These are phyloP conservation scores for Leccinum pallidistipes DNA, from an alignment of 1,284 basidiomycete genomes.

Conservation along the genomic window DNA sequence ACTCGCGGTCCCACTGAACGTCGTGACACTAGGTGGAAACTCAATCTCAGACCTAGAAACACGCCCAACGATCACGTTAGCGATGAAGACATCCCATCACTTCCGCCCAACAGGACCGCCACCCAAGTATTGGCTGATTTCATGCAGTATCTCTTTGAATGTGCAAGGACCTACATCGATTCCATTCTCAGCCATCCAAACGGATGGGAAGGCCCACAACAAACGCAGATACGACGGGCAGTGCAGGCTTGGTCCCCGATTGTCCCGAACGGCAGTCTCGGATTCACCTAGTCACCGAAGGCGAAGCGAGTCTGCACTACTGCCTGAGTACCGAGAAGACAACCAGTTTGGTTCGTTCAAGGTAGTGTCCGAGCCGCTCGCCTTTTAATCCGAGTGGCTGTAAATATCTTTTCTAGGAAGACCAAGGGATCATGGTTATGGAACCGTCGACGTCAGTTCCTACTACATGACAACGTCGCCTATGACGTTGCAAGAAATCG, in stretches of 20 bases:
- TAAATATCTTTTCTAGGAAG: slow-evolving; percentile 17
- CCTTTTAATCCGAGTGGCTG: background rate
- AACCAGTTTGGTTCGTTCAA: slow-evolving; percentile 35
- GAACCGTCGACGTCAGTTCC: slow-evolving; percentile 44
- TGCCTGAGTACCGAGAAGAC: slow-evolving; percentile 43
- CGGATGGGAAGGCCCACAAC: slow-evolving; percentile 44
- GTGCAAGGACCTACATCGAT: slow-evolving; percentile 40
- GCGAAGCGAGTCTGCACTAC: slow-evolving; percentile 51
- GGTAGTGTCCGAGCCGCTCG: slow-evolving; percentile 22
- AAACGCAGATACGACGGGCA: slow-evolving; percentile 38
- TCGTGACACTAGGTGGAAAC: slow-evolving; percentile 34
- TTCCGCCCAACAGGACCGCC: slow-evolving; percentile 43
- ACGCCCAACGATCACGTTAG: slow-evolving; percentile 14
- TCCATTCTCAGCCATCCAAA: slow-evolving; percentile 43
- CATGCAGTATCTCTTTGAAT: slow-evolving; percentile 40
- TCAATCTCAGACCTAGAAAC: slow-evolving; percentile 35
- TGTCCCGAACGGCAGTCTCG: slow-evolving; percentile 37
- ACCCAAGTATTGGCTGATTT: slow-evolving; percentile 50
- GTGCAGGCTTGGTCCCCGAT: slow-evolving; percentile 39
- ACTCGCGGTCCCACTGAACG: background rate
- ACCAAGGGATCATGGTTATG: slow-evolving; percentile 45
- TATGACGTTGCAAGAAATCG: slow-evolving; percentile 32
- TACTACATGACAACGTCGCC: slow-evolving; percentile 31
- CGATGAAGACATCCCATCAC: slow-evolving; percentile 37
- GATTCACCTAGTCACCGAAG: slow-evolving; percentile 50